Conservation (phyloP, 2,329 filamentous ascomycete genomes). For the Trichocomaceae sp. region DNA sequence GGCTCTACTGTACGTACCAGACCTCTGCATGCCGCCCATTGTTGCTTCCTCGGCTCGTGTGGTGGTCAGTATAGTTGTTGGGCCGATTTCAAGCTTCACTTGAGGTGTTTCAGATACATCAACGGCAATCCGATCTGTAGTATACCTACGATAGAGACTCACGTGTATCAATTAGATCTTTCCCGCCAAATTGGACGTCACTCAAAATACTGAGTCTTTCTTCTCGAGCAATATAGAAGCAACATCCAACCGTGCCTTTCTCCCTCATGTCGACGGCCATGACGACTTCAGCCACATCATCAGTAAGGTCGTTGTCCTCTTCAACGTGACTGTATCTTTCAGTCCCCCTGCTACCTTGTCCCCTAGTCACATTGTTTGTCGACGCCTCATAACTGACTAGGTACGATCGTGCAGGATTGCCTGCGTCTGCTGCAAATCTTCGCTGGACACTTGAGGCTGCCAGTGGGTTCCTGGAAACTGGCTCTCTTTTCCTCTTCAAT, state of each 20-base stretch:
- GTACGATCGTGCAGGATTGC: background rate
- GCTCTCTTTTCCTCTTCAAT: conserved; percentile 12
- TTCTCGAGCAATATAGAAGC: conserved; percentile 68
- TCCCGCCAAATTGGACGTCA: conserved; percentile 63
- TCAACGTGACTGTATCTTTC: background rate
- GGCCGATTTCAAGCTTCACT: conserved; percentile 57
- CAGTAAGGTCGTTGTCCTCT: conserved; percentile 21
- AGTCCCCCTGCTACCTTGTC: background rate
- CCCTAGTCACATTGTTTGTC: background rate
- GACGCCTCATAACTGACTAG: background rate
- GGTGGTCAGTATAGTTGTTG: conserved; percentile 54
- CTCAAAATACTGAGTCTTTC: conserved; percentile 69
- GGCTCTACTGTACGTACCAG: no score
- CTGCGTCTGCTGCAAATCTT: conserved; percentile 1
- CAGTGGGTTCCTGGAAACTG: conserved; percentile 1
- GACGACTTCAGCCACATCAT: conserved; percentile 61
- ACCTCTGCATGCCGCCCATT: conserved; percentile 35
- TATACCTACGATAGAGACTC: conserved; percentile 14
- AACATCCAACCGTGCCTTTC: conserved; percentile 69
- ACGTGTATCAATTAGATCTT: conserved; percentile 60
- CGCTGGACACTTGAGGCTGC: conserved; percentile 6
- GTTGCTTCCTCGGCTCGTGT: conserved; percentile 47
- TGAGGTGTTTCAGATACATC: conserved; percentile 8
- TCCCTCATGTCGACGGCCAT: conserved; percentile 73
- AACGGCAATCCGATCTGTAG: conserved; percentile 18